Evolutionary conservation across 2,329 filamentous ascomycete species (phyloP).

Genomic region (Xylariales sp.): DNA sequence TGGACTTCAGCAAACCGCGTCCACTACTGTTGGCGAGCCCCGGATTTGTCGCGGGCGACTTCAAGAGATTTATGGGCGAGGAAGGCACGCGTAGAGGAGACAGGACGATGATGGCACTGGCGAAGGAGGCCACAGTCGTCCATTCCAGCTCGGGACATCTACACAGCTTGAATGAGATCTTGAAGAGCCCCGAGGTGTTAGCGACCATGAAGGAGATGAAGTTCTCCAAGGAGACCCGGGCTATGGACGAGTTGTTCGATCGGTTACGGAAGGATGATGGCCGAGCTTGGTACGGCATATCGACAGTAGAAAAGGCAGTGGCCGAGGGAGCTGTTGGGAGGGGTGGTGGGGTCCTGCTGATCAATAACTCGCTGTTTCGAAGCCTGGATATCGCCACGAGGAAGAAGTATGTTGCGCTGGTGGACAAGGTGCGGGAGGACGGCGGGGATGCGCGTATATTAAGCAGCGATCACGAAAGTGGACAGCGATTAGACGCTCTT

Average conservation of each 20-base stretch:
- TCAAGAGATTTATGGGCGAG: conserved; percentile 68
- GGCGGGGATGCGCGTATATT: conserved; percentile 87
- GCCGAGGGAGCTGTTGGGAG: conserved; percentile 83
- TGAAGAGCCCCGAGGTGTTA: conserved; percentile 75
- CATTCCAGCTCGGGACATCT: conserved; percentile 83
- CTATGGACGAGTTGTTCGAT: conserved; percentile 80
- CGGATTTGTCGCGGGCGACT: conserved; percentile 78
- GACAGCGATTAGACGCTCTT: conserved; percentile 74
- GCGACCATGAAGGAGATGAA: conserved; percentile 79
- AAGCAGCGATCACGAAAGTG: conserved; percentile 92
- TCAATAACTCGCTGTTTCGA: conserved; percentile 84
- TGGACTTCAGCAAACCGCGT: conserved; percentile 66
- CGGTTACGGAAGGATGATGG: conserved; percentile 80
- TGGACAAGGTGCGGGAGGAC: conserved; percentile 81
- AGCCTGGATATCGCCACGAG: conserved; percentile 73
- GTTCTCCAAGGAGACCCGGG: conserved; percentile 74
- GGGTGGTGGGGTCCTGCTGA: conserved; percentile 77
- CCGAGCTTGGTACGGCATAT: conserved; percentile 83
- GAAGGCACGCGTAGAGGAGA: conserved; percentile 56
- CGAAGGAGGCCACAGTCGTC: conserved; percentile 64
- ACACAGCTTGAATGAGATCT: conserved; percentile 81
- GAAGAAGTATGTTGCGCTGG: conserved; percentile 76
- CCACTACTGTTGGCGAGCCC: conserved; percentile 84
- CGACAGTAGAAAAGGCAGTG: conserved; percentile 77
- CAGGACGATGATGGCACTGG: conserved; percentile 62